Percentiles rank a stretch among this genome's conserved stretches.
These are phyloP conservation scores for Botrytis cinerea DNA, from an alignment of 2,329 filamentous ascomycete species.

Conservation along the genomic window DNA sequence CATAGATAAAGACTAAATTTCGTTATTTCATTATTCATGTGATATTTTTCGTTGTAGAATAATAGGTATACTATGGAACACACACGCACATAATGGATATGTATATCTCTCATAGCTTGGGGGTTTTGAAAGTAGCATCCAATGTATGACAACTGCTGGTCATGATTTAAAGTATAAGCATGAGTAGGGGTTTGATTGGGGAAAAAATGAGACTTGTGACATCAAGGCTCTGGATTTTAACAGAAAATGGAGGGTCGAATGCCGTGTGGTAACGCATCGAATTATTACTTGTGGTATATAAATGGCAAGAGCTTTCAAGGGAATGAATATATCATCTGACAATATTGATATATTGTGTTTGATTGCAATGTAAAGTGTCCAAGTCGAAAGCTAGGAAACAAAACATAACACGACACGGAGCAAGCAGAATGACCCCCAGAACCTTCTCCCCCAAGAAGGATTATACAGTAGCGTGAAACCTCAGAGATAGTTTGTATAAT, in stretches of 20 bases:
- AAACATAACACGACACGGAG: neutral
- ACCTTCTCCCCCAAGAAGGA: neutral
- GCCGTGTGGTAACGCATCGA: neutral
- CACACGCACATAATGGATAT: neutral
- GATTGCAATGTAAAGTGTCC: neutral
- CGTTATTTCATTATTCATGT: neutral
- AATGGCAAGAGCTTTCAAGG: neutral
- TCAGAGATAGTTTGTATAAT: neutral
- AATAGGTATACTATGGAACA: neutral
- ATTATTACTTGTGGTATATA: neutral
- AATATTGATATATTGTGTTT: neutral
- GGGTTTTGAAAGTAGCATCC: fast-evolving
- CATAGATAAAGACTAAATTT: neutral
- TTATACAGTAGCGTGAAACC: neutral
- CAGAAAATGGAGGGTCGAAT: too few species aligned
- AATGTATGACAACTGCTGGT: neutral
- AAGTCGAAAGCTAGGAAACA: neutral
- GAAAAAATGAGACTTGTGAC: neutral
- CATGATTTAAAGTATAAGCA: neutral
- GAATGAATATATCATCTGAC: neutral
- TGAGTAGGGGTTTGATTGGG: neutral
- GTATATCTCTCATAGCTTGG: neutral
- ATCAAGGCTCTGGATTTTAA: neutral
- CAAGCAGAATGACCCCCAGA: neutral
- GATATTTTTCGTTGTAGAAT: neutral